Evolutionary conservation across 139 green algal genomes (phyloP), one percentile per base, ranked within the genome.

Genomic region (Coelastrella sp.): DNA sequence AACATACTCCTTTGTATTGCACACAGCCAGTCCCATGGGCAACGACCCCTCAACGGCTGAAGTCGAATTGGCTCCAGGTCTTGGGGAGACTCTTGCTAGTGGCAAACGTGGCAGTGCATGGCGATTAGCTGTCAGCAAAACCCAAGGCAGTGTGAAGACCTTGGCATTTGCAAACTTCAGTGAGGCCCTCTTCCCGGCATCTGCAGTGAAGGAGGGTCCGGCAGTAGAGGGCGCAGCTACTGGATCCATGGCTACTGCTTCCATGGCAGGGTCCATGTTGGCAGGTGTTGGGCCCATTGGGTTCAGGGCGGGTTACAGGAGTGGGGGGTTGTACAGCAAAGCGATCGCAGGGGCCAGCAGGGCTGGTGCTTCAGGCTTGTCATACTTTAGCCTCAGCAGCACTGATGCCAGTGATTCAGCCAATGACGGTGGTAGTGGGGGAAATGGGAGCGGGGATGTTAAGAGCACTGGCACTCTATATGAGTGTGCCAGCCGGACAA

Each of bases 121-220:
- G 96, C 95, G 98, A 49, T 87, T 99, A 8, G 91, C 94, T 65
- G 93, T 98, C 11, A 87, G 96, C 85, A 98, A 98, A 86, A 57
- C 61, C 56, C 92, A 87, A 22, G 94, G 94, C 57, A 75, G 90
- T 1, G 95, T 98, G 5, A 84, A 72, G 27, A 97, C 93, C 19
- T 87, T 97, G 25, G 95, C 97, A 6, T 99, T 99, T 91, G 96
- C 97, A 61, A 99, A 99, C 94, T 99, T 99, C 91, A 97, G 93
- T 59, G 74, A 94, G n/a, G 95, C 96, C 0, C 89, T 98, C n/a
- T 66, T 96, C 85, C 91, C 90, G 14, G 80, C 82, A 0, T n/a
- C 24, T 90, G 60, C 25, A 0, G 12, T 74, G 58, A 12, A 56
- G 61, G 22, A 27, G 17, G 9, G 76, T 27, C 60, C 56, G 82